These are phyloP conservation scores for Podaxis mareebaensis DNA, from an alignment of 768 basidiomycete genomes.

Conservation along the genomic window DNA sequence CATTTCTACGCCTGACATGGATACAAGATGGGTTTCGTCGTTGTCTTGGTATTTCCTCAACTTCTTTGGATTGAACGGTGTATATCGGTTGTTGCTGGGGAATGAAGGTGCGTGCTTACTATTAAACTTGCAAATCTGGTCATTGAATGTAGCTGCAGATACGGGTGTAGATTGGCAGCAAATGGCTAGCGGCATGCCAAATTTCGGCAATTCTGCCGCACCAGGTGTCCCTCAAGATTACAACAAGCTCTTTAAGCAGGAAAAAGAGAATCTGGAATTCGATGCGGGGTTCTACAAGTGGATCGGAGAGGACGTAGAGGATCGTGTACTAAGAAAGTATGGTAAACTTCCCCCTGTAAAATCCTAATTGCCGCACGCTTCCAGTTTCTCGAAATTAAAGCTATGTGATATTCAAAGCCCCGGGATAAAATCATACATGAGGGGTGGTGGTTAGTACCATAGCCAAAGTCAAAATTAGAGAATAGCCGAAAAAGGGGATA, in stretches of 20 bases:
- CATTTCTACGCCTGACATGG: constrained; percentile 94
- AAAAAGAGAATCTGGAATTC: constrained; percentile 91
- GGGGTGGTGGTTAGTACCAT: constrained; percentile 8
- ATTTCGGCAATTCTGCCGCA: constrained; percentile 54
- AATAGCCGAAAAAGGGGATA: constrained; percentile 10
- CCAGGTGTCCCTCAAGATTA: constrained; percentile 78
- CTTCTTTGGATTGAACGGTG: constrained; percentile 94
- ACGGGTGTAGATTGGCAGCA: constrained; percentile 40
- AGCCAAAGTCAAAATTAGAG: not conserved
- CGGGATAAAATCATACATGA: constrained; percentile 11
- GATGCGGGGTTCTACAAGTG: constrained; percentile 84
- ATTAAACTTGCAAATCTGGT: not conserved
- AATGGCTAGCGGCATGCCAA: constrained; percentile 69
- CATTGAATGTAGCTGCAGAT: constrained; percentile 7
- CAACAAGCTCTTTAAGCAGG: constrained; percentile 86
- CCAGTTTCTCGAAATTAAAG: constrained; percentile 16
- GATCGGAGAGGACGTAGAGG: constrained; percentile 81
- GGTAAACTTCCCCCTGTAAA: constrained; percentile 51
- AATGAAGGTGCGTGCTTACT: constrained; percentile 64
- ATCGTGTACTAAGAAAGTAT: constrained; percentile 75
- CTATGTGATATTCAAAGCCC: constrained; percentile 5
- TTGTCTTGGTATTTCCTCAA: constrained; percentile 99
- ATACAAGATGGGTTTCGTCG: constrained; percentile 98
- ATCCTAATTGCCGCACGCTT: constrained; percentile 24
- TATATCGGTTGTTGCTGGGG: constrained; percentile 93